Evolutionary conservation across 164 flowering plant species (phyloP).

Genomic region (Stephania cephalantha): DNA sequence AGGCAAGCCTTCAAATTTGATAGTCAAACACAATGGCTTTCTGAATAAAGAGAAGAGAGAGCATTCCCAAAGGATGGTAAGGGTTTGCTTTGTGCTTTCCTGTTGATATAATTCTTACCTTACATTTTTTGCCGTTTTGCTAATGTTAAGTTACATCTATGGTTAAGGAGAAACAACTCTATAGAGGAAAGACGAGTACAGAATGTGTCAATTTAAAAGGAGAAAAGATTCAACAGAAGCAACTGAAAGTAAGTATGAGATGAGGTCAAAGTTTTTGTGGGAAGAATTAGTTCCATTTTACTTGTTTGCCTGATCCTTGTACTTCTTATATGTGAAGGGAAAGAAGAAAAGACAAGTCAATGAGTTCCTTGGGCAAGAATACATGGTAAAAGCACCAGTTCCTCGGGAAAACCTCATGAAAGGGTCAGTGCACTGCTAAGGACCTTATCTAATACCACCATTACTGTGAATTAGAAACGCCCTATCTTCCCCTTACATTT

Average conservation of each 20-base stretch:
- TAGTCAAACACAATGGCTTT: conserved; percentile 14
- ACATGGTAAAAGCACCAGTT: conserved; percentile 21
- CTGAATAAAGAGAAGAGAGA: conserved; percentile 29
- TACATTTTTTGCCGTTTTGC: not conserved
- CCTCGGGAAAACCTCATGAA: conserved; percentile 25
- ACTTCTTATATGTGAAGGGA: conserved; percentile 23
- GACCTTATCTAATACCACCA: not conserved
- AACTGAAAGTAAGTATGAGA: conserved; percentile 30
- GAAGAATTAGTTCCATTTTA: not conserved
- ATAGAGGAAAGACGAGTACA: conserved; percentile 26
- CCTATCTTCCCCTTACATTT: not conserved
- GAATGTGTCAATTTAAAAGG: conserved; percentile 19
- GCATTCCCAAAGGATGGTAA: conserved; percentile 20
- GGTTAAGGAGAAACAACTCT: conserved; percentile 29
- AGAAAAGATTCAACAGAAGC: conserved; percentile 23
- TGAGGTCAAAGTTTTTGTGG: not conserved
- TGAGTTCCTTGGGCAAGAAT: conserved; percentile 22
- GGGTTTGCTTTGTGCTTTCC: conserved; percentile 29
- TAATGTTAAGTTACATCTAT: conserved; percentile 1
- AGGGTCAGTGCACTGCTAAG: conserved; percentile 30
- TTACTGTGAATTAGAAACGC: not conserved
- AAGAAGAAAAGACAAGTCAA: conserved; percentile 23
- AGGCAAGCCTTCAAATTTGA: conserved; percentile 25
- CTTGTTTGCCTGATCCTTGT: not conserved
- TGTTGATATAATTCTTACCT: not conserved